phyloP scores from a whole-genome alignment of 192 early-diverging fungal species.

The Kickxella alabastrina region DNA sequence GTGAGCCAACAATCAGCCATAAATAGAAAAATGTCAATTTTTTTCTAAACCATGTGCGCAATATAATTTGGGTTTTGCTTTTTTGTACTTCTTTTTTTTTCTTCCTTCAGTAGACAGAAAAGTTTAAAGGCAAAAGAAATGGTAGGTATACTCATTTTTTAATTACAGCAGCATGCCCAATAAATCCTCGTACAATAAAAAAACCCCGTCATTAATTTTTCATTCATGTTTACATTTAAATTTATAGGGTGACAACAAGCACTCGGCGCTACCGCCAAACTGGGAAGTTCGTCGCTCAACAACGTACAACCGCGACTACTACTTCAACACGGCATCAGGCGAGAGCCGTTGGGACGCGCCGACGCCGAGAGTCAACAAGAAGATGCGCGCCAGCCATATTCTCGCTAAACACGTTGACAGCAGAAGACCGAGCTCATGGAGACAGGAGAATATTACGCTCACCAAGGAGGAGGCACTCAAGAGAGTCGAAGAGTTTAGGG shows the following conservation, averaged over 20 bases:
- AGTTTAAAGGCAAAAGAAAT: no score
- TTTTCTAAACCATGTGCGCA: no score
- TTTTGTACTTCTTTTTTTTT: no score
- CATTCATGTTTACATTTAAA: background rate
- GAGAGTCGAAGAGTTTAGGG: conserved; percentile 62
- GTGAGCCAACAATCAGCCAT: no score
- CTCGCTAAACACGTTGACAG: conserved; percentile 86
- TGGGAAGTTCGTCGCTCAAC: conserved; percentile 71
- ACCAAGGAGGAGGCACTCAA: conserved; percentile 85
- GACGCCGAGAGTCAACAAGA: conserved; percentile 1
- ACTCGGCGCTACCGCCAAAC: conserved; percentile 54
- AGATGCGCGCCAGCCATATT: conserved; percentile 82
- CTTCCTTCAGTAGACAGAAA: no score
- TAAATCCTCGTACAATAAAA: background rate
- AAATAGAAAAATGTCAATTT: no score
- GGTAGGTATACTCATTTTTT: background rate
- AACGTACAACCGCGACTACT: conserved; percentile 67
- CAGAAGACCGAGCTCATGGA: conserved; percentile 87
- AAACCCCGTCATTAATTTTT: background rate
- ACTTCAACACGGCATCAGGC: conserved; percentile 68
- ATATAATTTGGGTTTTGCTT: no score
- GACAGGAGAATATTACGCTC: conserved; percentile 81
- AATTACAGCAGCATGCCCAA: no score
- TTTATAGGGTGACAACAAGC: conserved; percentile 11
- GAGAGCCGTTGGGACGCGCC: conserved; percentile 79